These are phyloP conservation scores for Wickerhamiella alocasiicola DNA, from an alignment of 805 yeast genomes.

Conservation along the genomic window DNA sequence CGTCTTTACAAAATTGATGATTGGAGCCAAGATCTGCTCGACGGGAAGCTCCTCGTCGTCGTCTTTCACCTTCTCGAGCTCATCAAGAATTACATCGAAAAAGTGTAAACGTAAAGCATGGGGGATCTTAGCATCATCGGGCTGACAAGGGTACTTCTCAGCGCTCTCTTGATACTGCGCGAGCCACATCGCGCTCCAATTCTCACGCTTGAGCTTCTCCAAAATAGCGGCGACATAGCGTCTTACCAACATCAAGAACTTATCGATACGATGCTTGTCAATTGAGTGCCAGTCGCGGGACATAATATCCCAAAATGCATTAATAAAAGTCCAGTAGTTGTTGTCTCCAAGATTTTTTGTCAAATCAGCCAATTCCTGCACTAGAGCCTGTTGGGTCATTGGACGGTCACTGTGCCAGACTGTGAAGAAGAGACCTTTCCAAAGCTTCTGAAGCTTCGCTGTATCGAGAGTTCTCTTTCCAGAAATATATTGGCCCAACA, in stretches of 20 bases:
- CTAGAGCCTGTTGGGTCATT: constrained; percentile 76
- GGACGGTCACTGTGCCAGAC: constrained; percentile 98
- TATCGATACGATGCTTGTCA: constrained; percentile 78
- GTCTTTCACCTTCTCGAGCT: constrained; percentile 55
- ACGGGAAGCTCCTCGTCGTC: constrained; percentile 43
- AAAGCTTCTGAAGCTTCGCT: constrained; percentile 63
- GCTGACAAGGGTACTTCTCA: constrained; percentile 25
- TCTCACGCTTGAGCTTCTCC: constrained; percentile 37
- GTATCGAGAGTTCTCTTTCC: constrained; percentile 31
- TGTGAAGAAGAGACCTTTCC: constrained; percentile 91
- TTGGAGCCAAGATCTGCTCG: constrained; percentile 44
- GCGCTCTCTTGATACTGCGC: constrained; percentile 35
- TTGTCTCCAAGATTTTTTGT: constrained; percentile 27
- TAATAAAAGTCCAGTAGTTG: constrained; percentile 41
- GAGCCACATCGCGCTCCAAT: constrained; percentile 44
- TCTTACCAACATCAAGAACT: constrained; percentile 70
- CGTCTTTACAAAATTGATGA: constrained; percentile 38
- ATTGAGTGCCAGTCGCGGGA: constrained; percentile 71
- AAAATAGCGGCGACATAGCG: constrained; percentile 57
- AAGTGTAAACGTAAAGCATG: constrained; percentile 75
- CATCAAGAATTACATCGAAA: constrained; percentile 74
- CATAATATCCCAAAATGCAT: constrained; percentile 73
- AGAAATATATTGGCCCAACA: constrained; percentile 46
- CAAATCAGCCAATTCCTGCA: constrained; percentile 53
- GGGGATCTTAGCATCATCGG: constrained; percentile 49